Conservation (phyloP, 2,329 filamentous ascomycete species). For the Claviceps humidiphila region DNA sequence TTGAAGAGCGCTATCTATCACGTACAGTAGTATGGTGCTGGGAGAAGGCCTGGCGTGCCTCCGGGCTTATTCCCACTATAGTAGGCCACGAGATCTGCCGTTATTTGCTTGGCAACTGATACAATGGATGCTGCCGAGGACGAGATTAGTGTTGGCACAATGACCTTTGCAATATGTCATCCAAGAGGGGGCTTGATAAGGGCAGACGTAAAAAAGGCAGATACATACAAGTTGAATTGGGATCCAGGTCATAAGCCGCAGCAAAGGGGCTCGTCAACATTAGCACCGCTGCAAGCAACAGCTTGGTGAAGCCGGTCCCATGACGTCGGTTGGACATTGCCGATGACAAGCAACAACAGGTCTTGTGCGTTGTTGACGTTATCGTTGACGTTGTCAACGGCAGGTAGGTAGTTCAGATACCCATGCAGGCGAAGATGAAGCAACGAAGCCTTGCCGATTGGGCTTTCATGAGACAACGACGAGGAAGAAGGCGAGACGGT, state of each 20-base stretch:
- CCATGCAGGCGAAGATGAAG: not conserved
- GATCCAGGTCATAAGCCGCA: slow-evolving; percentile 23
- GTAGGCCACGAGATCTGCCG: slow-evolving; percentile 33
- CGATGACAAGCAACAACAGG: not conserved
- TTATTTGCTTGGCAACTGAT: slow-evolving; percentile 34
- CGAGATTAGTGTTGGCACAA: not conserved
- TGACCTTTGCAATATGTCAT: not conserved
- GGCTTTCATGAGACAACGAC: not conserved
- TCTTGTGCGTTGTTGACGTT: not conserved
- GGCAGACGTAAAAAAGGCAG: not conserved
- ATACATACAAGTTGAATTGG: slow-evolving; percentile 22
- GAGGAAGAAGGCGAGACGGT: not conserved
- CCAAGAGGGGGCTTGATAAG: not conserved
- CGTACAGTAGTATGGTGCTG: slow-evolving; percentile 42
- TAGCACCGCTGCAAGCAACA: not conserved
- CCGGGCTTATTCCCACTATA: slow-evolving; percentile 36
- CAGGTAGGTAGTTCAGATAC: not conserved
- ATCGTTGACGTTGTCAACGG: not conserved
- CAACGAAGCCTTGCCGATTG: not conserved
- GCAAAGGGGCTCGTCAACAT: slow-evolving; percentile 12
- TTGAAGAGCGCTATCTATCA: not conserved
- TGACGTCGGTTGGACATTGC: not conserved
- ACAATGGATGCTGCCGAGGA: slow-evolving; percentile 33
- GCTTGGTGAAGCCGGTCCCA: not conserved
- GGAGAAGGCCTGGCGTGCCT: slow-evolving; percentile 36